Evolutionary conservation across 2,329 filamentous ascomycete species (phyloP).

Genomic region (Colletotrichum echinochloae): DNA sequence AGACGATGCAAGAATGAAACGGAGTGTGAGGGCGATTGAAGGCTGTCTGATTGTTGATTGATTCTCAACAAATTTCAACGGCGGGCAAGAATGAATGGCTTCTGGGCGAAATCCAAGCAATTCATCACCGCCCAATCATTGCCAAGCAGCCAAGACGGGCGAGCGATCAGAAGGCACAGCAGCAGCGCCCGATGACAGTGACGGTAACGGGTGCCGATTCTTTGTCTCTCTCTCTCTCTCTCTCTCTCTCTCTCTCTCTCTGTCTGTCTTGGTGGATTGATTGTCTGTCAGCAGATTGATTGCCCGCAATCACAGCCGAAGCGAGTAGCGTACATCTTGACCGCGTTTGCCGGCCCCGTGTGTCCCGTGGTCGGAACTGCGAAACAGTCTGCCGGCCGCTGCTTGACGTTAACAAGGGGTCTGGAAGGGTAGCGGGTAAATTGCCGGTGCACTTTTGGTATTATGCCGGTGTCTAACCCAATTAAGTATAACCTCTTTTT

Average conservation of each 20-base stretch:
- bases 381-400: background rate
- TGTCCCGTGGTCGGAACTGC: background rate
- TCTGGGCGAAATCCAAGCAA: background rate
- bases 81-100: background rate
- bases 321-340: background rate
- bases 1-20: conserved; percentile 3
- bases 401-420: background rate
- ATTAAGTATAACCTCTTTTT: no score
- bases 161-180: background rate
- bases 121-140: background rate
- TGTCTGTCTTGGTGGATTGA: background rate
- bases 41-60: background rate
- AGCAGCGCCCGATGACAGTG: conserved; percentile 6
- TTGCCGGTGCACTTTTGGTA: no score
- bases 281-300: background rate
- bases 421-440: no score
- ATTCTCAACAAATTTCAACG: background rate
- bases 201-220: background rate
- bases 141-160: background rate
- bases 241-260: background rate
- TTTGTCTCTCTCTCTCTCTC: background rate
- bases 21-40: background rate
- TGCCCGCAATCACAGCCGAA: background rate
- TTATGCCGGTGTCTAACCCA: no score
- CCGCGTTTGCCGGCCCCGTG: background rate